These are phyloP conservation scores for Scheffersomyces titani DNA, from an alignment of 1,139 yeast species.

Conservation along the genomic window DNA sequence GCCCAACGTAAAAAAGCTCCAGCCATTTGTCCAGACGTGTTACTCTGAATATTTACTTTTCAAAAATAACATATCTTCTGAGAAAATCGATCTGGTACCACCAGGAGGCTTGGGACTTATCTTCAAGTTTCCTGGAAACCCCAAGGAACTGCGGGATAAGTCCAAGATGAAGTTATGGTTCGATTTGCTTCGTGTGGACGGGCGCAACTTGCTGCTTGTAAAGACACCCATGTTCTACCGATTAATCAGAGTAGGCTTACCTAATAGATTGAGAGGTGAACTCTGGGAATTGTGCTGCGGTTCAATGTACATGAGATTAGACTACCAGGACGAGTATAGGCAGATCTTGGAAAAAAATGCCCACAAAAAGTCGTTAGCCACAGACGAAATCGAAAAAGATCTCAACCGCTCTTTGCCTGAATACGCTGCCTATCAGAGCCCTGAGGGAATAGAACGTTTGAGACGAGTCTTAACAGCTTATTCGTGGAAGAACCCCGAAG, in stretches of 20 bases:
- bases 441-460: constrained; percentile 81
- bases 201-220: constrained; percentile 77
- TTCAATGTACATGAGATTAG: constrained; percentile 72
- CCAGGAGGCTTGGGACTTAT: constrained; percentile 81
- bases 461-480: constrained; percentile 90
- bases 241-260: constrained; percentile 85
- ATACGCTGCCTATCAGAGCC: constrained; percentile 87
- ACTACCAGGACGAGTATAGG: constrained; percentile 61
- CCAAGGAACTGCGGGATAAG: constrained; percentile 74
- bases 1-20: constrained; percentile 59
- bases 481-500: constrained; percentile 96
- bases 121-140: constrained; percentile 89
- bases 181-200: constrained; percentile 80
- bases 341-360: constrained; percentile 58
- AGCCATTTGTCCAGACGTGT: constrained; percentile 67
- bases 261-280: constrained; percentile 91
- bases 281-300: constrained; percentile 95
- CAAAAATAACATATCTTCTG: constrained; percentile 53
- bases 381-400: constrained; percentile 96
- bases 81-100: constrained; percentile 57
- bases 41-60: constrained; percentile 83
- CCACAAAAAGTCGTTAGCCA: constrained; percentile 73
- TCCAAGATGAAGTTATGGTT: constrained; percentile 92
- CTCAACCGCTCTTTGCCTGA: constrained; percentile 93
- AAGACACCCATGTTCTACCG: constrained; percentile 79